phyloP scores from a whole-genome alignment of 2,329 filamentous ascomycete genomes.

The Neofusicoccum cordaticola region DNA sequence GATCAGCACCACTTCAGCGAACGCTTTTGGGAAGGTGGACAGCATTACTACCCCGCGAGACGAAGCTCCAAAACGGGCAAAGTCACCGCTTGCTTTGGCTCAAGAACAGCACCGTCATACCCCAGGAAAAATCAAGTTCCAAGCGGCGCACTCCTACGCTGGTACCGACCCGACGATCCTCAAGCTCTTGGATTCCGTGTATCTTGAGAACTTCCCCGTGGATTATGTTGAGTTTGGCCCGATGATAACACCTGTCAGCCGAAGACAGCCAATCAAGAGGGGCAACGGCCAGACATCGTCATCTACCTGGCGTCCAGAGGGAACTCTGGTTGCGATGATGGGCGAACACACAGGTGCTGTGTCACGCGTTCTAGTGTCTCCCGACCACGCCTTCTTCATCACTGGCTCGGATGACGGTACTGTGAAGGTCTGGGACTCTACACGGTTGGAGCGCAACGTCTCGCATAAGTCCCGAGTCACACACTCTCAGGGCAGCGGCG shows the following conservation, averaged over 20 bases:
- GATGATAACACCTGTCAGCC: constrained; percentile 67
- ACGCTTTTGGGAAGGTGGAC: constrained; percentile 64
- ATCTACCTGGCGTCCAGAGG: constrained; percentile 77
- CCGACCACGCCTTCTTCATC: constrained; percentile 92
- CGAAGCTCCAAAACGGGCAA: constrained; percentile 26
- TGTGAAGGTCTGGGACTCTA: constrained; percentile 91
- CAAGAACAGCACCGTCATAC: constrained; percentile 30
- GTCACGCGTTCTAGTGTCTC: constrained; percentile 76
- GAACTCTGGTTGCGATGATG: constrained; percentile 81
- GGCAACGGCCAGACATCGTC: constrained; percentile 51
- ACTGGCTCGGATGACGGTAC: constrained; percentile 89
- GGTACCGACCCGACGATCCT: constrained; percentile 68
- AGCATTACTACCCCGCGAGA: constrained; percentile 39
- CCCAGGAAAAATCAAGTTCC: constrained; percentile 47
- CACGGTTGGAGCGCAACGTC: constrained; percentile 84
- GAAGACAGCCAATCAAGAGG: constrained; percentile 51
- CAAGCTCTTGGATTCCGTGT: constrained; percentile 77
- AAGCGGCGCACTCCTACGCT: constrained; percentile 75
- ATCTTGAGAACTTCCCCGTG: constrained; percentile 61
- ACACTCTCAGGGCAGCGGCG: constrained; percentile 66
- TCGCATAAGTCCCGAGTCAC: constrained; percentile 84
- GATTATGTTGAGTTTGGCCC: constrained; percentile 72
- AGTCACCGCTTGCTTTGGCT: constrained; percentile 29
- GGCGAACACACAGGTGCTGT: constrained; percentile 81
- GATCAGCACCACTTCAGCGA: constrained; percentile 61